phyloP scores from a whole-genome alignment of 2,329 filamentous ascomycete genomes.

The Talaromyces atroroseus region DNA sequence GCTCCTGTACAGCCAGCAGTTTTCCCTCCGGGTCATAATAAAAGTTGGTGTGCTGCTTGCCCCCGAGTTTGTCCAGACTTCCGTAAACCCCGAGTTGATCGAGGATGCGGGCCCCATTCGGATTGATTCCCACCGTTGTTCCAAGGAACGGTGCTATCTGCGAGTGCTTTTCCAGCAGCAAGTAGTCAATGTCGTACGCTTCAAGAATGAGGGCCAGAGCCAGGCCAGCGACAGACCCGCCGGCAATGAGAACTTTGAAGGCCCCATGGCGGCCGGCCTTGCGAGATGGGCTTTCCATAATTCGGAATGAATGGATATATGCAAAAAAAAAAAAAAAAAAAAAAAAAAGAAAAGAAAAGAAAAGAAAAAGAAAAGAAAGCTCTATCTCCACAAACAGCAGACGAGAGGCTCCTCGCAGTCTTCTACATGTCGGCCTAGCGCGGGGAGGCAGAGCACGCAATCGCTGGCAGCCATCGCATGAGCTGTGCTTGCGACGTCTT shows the following conservation, averaged over 20 bases:
- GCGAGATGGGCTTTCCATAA: no score
- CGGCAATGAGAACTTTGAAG: slow-evolving; percentile 42
- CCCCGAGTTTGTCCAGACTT: background rate
- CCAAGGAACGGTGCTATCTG: slow-evolving; percentile 39
- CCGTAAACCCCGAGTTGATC: slow-evolving; percentile 45
- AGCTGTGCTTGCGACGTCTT: no score
- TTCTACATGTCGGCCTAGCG: background rate
- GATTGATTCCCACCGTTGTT: slow-evolving; percentile 44
- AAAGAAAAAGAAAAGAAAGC: no score
- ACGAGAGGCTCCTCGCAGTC: no score
- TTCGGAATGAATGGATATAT: no score
- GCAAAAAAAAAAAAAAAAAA: no score
- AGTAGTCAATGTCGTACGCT: slow-evolving; percentile 41
- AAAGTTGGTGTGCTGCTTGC: background rate
- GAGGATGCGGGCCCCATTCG: slow-evolving; percentile 43
- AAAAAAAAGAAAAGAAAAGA: no score
- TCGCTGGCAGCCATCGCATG: slow-evolving; percentile 1
- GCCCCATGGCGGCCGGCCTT: no score
- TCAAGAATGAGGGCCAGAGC: slow-evolving; percentile 44
- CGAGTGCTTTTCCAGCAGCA: slow-evolving; percentile 42
- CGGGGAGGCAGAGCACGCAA: slow-evolving; percentile 5
- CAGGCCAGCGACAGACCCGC: slow-evolving; percentile 46
- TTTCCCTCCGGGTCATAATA: background rate
- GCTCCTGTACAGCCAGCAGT: background rate
- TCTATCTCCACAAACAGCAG: no score